Conservation (phyloP, 2,329 filamentous ascomycete genomes). For the Orbilia ellipsospora region DNA sequence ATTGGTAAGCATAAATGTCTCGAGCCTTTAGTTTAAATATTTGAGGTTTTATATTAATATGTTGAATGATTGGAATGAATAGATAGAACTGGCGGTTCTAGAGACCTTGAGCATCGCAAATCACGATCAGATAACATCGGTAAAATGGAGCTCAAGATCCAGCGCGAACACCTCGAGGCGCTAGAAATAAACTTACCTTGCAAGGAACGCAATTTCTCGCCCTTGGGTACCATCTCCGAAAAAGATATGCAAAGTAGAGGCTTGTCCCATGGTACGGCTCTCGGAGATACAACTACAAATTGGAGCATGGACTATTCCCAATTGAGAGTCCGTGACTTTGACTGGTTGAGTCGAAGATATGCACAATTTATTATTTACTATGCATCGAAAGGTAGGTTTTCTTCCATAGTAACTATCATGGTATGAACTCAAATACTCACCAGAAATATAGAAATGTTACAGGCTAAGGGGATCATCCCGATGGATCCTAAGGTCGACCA, state of each 20-base stretch:
- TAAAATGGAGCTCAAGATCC: slow-evolving; percentile 6
- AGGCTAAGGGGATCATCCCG: slow-evolving; percentile 6
- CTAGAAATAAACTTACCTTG: background rate
- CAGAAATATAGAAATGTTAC: slow-evolving; percentile 17
- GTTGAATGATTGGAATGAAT: background rate
- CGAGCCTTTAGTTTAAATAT: no score
- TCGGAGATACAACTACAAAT: background rate
- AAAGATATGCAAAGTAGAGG: slow-evolving; percentile 1
- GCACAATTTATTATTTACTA: slow-evolving; percentile 19
- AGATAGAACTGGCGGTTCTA: background rate
- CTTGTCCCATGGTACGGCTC: slow-evolving; percentile 15
- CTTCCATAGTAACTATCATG: background rate
- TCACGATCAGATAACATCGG: slow-evolving; percentile 14
- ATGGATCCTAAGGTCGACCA: slow-evolving; percentile 14
- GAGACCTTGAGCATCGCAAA: background rate
- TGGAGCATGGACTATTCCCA: background rate
- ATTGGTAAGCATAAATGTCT: background rate
- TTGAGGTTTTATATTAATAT: no score
- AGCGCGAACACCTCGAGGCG: background rate
- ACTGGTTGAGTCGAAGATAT: slow-evolving; percentile 1
- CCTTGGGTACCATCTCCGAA: background rate
- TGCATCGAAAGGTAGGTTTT: slow-evolving; percentile 21
- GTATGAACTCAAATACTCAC: background rate
- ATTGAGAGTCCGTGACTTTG: background rate
- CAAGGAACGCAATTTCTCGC: background rate